Percentiles rank a stretch among this genome's conserved stretches.
Conservation (phyloP, 345 rosid genomes). For the Angophora floribunda region DNA sequence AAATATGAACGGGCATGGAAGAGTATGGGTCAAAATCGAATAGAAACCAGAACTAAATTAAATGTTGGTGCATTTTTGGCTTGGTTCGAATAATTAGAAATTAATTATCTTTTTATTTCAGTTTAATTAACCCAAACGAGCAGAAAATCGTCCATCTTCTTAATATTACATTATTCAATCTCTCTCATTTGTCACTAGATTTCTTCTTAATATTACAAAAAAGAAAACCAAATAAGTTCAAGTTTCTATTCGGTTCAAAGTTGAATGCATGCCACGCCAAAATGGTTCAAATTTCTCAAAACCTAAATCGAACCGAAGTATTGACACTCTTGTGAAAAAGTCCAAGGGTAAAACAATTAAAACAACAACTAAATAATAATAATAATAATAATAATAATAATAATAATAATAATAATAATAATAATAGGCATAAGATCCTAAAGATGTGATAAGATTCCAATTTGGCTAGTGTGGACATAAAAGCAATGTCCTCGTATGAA, state of each 20-base stretch:
- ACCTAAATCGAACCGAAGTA: too few relatives aligned
- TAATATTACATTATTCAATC: too few relatives aligned
- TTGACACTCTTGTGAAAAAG: neutral
- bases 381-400: too few relatives aligned
- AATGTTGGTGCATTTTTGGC: too few relatives aligned
- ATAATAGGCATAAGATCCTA: neutral
- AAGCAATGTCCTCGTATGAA: neutral
- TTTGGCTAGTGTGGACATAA: too few relatives aligned
- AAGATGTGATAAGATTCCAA: accelerated
- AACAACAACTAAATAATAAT: neutral
- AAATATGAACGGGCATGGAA: too few relatives aligned
- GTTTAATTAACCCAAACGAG: accelerated
- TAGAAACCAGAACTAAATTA: too few relatives aligned
- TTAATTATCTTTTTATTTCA: too few relatives aligned
- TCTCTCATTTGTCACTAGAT: neutral
- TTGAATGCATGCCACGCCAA: accelerated
- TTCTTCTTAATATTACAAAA: neutral
- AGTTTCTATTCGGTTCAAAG: neutral
- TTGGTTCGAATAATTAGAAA: neutral
- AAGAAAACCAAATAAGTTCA: neutral
- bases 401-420: too few relatives aligned
- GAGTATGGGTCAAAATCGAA: too few relatives aligned
- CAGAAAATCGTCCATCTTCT: neutral
- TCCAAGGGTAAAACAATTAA: accelerated
- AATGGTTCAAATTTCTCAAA: neutral